A percentile compares a stretch with the other conserved stretches of the same genome.
Evolutionary conservation across 345 rosid species (phyloP).

Genomic region (Ceriops zippeliana): DNA sequence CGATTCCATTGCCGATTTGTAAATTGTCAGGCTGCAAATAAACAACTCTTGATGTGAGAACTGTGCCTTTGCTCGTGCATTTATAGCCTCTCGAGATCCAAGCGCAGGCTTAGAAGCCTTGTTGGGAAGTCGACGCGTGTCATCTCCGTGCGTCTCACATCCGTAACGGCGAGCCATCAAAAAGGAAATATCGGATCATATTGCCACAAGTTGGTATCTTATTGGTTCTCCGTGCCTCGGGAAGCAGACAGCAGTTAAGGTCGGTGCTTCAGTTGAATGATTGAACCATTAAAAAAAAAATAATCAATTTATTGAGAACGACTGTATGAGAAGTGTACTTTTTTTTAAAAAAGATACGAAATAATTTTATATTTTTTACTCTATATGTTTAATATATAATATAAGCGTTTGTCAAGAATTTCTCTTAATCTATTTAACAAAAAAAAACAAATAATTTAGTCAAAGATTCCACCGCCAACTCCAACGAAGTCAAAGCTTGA

Average conservation of each 20-base stretch:
- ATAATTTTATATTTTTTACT: too few species aligned
- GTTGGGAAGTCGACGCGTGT: conserved; percentile 7
- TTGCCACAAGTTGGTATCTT: not conserved
- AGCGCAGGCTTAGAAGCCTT: not conserved
- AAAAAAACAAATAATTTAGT: not conserved
- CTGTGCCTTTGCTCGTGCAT: not conserved
- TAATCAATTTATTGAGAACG: not conserved
- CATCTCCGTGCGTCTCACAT: not conserved
- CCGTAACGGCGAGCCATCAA: too few species aligned
- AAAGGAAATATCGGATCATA: not conserved
- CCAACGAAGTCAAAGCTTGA: not conserved
- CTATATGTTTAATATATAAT: too few species aligned
- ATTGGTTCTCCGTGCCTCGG: not conserved
- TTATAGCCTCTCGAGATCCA: not conserved
- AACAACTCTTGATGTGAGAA: not conserved
- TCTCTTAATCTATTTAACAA: too few species aligned
- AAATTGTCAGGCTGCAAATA: not conserved
- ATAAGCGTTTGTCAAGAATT: too few species aligned
- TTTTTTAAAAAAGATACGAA: not conserved
- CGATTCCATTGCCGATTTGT: conserved; percentile 4
- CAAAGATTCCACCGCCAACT: not conserved
- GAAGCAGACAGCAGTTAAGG: not conserved
- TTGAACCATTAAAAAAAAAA: not conserved
- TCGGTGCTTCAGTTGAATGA: not conserved
- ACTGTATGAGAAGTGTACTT: not conserved